These are phyloP conservation scores for Dipodascus geniculatus DNA, from an alignment of 805 yeast genomes.

Conservation along the genomic window DNA sequence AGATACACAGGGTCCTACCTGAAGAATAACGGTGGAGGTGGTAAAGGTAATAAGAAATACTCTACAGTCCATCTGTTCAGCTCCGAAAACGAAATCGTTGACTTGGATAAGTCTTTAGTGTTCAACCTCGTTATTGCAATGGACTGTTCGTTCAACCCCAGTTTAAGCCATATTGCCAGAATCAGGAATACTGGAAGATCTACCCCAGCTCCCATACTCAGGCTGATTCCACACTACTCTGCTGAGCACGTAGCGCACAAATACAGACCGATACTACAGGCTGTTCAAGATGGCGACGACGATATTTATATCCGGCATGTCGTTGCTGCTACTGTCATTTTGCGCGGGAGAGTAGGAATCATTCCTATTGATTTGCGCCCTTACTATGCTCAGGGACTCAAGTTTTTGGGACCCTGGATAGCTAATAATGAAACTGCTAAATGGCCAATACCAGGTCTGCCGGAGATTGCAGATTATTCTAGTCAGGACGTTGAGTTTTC, in stretches of 20 bases:
- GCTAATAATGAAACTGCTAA: constrained; percentile 28
- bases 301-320: constrained; percentile 43
- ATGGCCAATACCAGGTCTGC: constrained; percentile 76
- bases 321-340: constrained; percentile 71
- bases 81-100: constrained; percentile 24
- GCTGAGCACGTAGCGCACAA: constrained; percentile 67
- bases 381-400: constrained; percentile 53
- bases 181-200: constrained; percentile 18
- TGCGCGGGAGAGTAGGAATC: constrained; percentile 71
- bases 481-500: constrained; percentile 74
- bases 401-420: constrained; percentile 53
- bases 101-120: constrained; percentile 13
- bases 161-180: constrained; percentile 25
- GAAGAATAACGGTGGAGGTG: constrained; percentile 2
- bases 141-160: constrained; percentile 46
- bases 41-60: constrained; percentile 9
- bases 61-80: constrained; percentile 36
- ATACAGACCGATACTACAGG: constrained; percentile 26
- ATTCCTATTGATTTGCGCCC: constrained; percentile 73
- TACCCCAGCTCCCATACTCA: constrained; percentile 47
- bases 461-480: constrained; percentile 48
- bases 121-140: constrained; percentile 54
- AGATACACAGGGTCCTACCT: constrained; percentile 57
- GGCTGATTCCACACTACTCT: constrained; percentile 67
- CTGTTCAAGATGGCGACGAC: constrained; percentile 23